phyloP scores from a whole-genome alignment of 1,139 yeast genomes.

The Meyerozyma carpophila region DNA sequence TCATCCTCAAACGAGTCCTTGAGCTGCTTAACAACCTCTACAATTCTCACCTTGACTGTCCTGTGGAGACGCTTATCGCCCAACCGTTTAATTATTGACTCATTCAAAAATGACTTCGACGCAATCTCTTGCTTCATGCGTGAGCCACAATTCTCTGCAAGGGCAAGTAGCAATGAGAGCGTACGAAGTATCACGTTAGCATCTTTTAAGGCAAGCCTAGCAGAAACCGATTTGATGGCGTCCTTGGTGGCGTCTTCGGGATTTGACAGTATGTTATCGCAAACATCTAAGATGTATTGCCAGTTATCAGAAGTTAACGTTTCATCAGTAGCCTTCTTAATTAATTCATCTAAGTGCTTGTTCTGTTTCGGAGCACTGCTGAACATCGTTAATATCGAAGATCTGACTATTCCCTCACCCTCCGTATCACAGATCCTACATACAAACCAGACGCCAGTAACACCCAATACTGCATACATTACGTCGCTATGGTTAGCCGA shows the following conservation, averaged over 20 bases:
- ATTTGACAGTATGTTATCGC: conserved; percentile 69
- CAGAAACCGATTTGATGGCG: conserved; percentile 47
- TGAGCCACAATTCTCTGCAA: conserved; percentile 93
- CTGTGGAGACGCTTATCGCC: conserved; percentile 57
- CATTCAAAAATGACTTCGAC: conserved; percentile 56
- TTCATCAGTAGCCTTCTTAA: conserved; percentile 74
- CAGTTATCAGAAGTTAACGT: conserved; percentile 82
- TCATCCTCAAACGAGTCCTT: conserved; percentile 54
- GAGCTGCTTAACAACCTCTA: conserved; percentile 66
- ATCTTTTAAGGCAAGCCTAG: conserved; percentile 55
- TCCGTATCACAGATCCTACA: background rate
- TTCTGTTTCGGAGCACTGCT: background rate
- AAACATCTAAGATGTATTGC: conserved; percentile 75
- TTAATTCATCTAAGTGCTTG: conserved; percentile 13
- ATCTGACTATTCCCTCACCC: too few species aligned
- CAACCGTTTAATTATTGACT: conserved; percentile 47
- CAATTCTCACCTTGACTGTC: conserved; percentile 60
- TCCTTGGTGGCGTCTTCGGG: conserved; percentile 58
- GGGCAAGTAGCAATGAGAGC: conserved; percentile 62
- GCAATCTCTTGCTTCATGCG: conserved; percentile 80
- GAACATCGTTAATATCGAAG: background rate
- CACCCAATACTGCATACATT: conserved; percentile 24
- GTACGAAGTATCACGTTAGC: conserved; percentile 80
- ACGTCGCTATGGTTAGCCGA: background rate
- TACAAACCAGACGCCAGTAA: conserved; percentile 33